These are phyloP conservation scores for Pichia pseudocactophila DNA, from an alignment of 805 yeast species.

Conservation along the genomic window DNA sequence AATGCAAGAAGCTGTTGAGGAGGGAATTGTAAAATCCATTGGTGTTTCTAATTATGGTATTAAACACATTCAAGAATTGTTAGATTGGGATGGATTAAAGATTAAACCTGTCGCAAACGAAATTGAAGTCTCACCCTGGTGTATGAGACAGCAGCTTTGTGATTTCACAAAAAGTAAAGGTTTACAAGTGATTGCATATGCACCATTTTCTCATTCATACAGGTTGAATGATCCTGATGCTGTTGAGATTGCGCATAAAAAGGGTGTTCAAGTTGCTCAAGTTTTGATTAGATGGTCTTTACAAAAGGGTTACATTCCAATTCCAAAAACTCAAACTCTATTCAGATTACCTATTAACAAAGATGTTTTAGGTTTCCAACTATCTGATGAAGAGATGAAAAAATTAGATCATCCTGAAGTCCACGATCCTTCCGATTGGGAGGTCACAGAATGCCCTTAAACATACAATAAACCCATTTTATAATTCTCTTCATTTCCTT, in stretches of 20 bases:
- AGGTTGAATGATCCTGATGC: conserved; percentile 49
- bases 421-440: conserved; percentile 74
- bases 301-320: conserved; percentile 61
- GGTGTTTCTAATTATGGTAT: conserved; percentile 74
- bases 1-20: conserved; percentile 60
- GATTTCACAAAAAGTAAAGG: conserved; percentile 47
- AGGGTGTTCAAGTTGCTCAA: conserved; percentile 47
- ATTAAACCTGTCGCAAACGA: conserved; percentile 69
- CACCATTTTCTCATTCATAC: conserved; percentile 62
- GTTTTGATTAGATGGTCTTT: conserved; percentile 65
- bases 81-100: conserved; percentile 45
- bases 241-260: conserved; percentile 38
- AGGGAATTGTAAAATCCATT: conserved; percentile 51
- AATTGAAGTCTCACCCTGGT: conserved; percentile 80
- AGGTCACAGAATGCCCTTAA: conserved; percentile 51
- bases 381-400: conserved; percentile 34
- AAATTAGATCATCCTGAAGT: conserved; percentile 41
- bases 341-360: conserved; percentile 47
- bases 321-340: conserved; percentile 55
- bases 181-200: conserved; percentile 63
- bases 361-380: conserved; percentile 42
- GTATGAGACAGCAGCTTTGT: conserved; percentile 56
- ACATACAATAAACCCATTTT: not conserved
- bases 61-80: conserved; percentile 50
- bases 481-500: not conserved